Conservation (phyloP, 805 yeast genomes). For the Candida michaelii region DNA sequence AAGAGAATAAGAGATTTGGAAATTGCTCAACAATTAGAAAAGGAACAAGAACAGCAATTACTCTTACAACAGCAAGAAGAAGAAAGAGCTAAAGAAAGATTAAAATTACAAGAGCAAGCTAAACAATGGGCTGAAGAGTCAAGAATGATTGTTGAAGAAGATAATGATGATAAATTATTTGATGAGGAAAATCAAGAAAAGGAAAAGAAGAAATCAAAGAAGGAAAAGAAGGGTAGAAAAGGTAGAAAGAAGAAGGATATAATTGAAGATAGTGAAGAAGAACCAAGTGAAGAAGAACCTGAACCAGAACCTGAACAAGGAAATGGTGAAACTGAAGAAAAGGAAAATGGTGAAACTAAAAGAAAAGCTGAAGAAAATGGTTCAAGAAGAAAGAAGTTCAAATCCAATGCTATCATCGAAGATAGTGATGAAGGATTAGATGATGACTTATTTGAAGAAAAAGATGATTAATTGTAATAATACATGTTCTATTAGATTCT, state of each 20-base stretch:
- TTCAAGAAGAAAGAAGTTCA: conserved; percentile 25
- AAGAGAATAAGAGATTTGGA: conserved; percentile 63
- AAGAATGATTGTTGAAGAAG: conserved; percentile 34
- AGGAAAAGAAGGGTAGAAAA: conserved; percentile 29
- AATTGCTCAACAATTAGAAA: conserved; percentile 32
- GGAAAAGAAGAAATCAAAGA: conserved; percentile 27
- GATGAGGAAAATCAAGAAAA: conserved; percentile 35
- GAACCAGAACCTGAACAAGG: background rate
- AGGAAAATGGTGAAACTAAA: conserved; percentile 5
- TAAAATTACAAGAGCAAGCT: conserved; percentile 51
- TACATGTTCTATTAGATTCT: background rate
- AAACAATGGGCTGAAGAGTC: conserved; percentile 48
- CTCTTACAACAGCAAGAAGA: conserved; percentile 48
- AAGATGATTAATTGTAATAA: conserved; percentile 16
- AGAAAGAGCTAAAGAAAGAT: conserved; percentile 45
- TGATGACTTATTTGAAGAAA: conserved; percentile 28
- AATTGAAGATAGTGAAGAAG: conserved; percentile 35
- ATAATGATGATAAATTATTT: conserved; percentile 33
- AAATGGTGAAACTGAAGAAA: conserved; percentile 3
- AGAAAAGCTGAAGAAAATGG: conserved; percentile 6
- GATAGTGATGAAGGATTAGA: conserved; percentile 50
- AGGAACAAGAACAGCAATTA: conserved; percentile 41
- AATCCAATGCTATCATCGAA: conserved; percentile 36
- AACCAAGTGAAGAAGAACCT: conserved; percentile 18
- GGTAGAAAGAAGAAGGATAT: conserved; percentile 29